Percentiles rank a stretch among this genome's conserved stretches.
phyloP scores from a whole-genome alignment of 805 yeast genomes.

The Wickerhamiella occidentalis region DNA sequence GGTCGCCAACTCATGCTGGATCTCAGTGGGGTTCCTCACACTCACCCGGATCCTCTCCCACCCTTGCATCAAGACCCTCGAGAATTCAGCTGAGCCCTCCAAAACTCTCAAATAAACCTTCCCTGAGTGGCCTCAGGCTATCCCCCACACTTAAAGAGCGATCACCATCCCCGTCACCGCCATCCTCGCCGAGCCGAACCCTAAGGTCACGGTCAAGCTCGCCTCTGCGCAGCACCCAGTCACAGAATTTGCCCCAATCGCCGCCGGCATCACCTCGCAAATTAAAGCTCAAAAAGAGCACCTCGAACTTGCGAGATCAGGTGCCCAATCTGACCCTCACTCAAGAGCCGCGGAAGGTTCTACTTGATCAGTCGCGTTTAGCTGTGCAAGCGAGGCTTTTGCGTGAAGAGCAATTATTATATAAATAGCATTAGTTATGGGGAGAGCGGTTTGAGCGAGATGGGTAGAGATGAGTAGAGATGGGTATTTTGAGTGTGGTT shows the following conservation, averaged over 20 bases:
- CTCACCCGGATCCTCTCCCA: background rate
- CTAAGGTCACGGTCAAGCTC: background rate
- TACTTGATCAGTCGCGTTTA: conserved; percentile 21
- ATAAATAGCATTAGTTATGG: conserved; percentile 4
- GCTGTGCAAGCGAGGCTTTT: conserved; percentile 22
- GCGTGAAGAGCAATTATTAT: conserved; percentile 14
- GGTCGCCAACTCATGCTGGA: no score
- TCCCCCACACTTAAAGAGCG: background rate
- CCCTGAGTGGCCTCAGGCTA: background rate
- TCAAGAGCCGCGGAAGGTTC: conserved; percentile 17
- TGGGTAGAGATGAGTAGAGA: no score
- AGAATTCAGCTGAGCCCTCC: background rate
- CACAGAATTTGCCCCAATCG: background rate
- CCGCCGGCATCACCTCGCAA: conserved; percentile 13
- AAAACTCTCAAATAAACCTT: background rate
- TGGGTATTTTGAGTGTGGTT: no score
- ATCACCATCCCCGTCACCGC: background rate
- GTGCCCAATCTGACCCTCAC: background rate
- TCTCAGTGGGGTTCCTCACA: no score
- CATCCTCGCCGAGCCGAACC: background rate
- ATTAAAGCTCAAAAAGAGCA: conserved; percentile 12
- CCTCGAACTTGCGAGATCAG: background rate
- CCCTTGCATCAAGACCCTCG: background rate
- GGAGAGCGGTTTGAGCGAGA: no score
- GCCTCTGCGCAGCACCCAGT: background rate